Conservation (phyloP, 345 rosid species). For the Tarenaya hassleriana region DNA sequence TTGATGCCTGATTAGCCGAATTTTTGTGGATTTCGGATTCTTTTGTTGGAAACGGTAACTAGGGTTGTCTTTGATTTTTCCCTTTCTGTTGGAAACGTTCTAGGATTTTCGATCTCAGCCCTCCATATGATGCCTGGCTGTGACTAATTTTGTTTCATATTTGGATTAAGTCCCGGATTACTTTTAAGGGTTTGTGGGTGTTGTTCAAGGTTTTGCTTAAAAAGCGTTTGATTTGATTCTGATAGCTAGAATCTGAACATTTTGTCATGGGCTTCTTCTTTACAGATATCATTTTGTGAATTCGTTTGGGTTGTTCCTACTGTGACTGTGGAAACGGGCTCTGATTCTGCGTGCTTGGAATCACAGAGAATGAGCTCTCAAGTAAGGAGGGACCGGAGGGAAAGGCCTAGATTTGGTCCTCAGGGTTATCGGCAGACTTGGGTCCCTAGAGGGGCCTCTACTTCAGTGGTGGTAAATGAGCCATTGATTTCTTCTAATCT, state of each 20-base stretch:
- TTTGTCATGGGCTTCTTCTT: neutral
- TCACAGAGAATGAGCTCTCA: constrained; percentile 55
- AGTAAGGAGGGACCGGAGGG: constrained; percentile 43
- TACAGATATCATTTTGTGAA: neutral
- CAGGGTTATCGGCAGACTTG: constrained; percentile 50
- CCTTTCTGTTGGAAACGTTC: no score
- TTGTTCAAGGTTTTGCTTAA: neutral
- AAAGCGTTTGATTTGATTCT: neutral
- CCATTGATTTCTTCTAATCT: constrained; percentile 17
- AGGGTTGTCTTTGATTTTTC: no score
- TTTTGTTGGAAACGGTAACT: no score
- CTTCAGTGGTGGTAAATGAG: constrained; percentile 23
- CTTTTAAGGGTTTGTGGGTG: no score
- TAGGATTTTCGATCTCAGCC: no score
- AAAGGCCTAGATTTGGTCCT: constrained; percentile 37
- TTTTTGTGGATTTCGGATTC: no score
- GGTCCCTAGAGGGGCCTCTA: constrained; percentile 56
- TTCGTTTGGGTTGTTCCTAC: neutral
- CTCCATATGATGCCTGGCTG: no score
- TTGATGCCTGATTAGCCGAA: no score
- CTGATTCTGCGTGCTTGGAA: constrained; percentile 21
- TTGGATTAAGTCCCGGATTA: no score
- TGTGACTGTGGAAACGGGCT: constrained; percentile 11
- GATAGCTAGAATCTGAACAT: constrained; percentile 3
- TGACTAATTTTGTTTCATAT: no score